phyloP scores from a whole-genome alignment of 306 rosid species.

The Gastrolobium villosum region DNA sequence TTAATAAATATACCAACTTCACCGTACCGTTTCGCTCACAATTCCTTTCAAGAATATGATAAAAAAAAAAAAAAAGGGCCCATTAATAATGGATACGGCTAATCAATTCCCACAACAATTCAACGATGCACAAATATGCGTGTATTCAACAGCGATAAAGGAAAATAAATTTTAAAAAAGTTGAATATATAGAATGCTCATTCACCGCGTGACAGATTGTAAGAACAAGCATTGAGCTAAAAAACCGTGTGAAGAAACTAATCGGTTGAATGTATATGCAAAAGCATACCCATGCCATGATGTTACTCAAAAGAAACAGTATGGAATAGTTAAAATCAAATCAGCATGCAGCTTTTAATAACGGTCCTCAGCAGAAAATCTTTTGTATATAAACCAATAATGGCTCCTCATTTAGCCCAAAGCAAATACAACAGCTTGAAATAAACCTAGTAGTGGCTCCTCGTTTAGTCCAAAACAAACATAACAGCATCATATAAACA shows the following conservation, averaged over 20 bases:
- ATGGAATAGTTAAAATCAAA: slow-evolving; percentile 59
- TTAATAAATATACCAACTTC: too few relatives aligned
- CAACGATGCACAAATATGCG: too few relatives aligned
- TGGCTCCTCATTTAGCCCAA: too few relatives aligned
- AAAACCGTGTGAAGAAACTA: slow-evolving; percentile 50
- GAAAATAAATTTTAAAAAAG: neutral
- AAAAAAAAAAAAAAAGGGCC: too few relatives aligned
- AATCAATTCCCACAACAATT: too few relatives aligned
- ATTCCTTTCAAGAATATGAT: too few relatives aligned
- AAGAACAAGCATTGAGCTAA: slow-evolving; percentile 41
- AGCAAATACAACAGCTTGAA: too few relatives aligned
- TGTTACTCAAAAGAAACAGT: neutral
- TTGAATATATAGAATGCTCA: neutral
- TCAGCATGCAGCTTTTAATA: slow-evolving; percentile 33
- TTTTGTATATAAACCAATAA: slow-evolving; percentile 44
- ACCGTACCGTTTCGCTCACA: too few relatives aligned
- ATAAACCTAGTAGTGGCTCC: neutral
- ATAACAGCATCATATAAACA: neutral
- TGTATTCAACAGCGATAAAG: too few relatives aligned
- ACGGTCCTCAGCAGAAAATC: slow-evolving; percentile 52
- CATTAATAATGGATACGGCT: too few relatives aligned
- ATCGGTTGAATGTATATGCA: slow-evolving; percentile 41
- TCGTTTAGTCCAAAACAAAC: slow-evolving; percentile 34
- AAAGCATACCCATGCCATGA: slow-evolving; percentile 28
- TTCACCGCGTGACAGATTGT: slow-evolving; percentile 42